These are phyloP conservation scores for Torrubiellomyces zombiae DNA, from an alignment of 2,329 filamentous ascomycete species.

Conservation along the genomic window DNA sequence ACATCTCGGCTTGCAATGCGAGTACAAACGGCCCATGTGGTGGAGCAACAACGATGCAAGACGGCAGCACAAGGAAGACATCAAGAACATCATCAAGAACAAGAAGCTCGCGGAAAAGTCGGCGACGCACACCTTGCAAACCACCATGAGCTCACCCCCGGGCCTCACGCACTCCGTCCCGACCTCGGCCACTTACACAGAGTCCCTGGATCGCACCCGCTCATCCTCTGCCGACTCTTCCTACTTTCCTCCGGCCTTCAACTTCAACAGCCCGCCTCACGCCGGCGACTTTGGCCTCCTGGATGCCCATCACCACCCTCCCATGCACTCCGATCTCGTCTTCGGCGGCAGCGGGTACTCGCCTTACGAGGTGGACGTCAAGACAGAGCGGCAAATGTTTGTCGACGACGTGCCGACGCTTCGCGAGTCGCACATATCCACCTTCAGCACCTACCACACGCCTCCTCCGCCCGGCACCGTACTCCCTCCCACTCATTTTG, in stretches of 20 bases:
- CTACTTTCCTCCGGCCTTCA: conserved; percentile 54
- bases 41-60: conserved; percentile 88
- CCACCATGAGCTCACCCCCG: conserved; percentile 50
- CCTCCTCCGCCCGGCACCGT: conserved; percentile 55
- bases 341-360: conserved; percentile 40
- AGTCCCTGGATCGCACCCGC: conserved; percentile 54
- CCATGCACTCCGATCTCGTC: conserved; percentile 46
- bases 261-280: conserved; percentile 47
- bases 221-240: conserved; percentile 70
- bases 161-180: conserved; percentile 68
- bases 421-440: conserved; percentile 74
- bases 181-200: conserved; percentile 65
- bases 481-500: conserved; percentile 42
- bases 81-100: conserved; percentile 95
- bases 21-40: conserved; percentile 95
- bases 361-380: conserved; percentile 89
- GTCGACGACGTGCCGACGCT: conserved; percentile 79
- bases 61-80: conserved; percentile 75
- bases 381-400: conserved; percentile 87
- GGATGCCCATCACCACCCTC: conserved; percentile 39
- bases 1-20: conserved; percentile 68
- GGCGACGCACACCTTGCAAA: conserved; percentile 36
- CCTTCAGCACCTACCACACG: conserved; percentile 78
- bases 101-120: conserved; percentile 89
- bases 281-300: conserved; percentile 43